A percentile compares a stretch with the other conserved stretches of the same genome.
Evolutionary conservation across 352 stramenopile genomes (phyloP).

Genomic region (Thraustochytrium striatum): DNA sequence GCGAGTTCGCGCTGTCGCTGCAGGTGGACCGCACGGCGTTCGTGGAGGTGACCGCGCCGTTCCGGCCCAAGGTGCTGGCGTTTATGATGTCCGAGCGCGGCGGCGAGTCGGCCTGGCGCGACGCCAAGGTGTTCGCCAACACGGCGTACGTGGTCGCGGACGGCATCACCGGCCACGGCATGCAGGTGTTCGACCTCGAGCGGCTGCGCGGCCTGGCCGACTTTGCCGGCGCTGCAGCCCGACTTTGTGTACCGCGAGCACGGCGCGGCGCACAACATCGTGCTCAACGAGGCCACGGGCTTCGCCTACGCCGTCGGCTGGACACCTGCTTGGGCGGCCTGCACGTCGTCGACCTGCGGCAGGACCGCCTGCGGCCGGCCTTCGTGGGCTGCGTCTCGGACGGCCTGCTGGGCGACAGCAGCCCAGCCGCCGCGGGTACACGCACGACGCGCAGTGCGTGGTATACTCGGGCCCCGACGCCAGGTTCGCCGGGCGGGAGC

Average conservation of each 20-base stretch:
- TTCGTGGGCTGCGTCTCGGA: conserved; percentile 40
- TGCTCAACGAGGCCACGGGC: conserved; percentile 48
- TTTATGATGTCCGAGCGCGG: too few relatives aligned
- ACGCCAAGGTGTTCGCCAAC: conserved; percentile 54
- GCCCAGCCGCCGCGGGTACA: too few relatives aligned
- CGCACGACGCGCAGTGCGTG: conserved; percentile 55
- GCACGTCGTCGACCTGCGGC: conserved; percentile 51
- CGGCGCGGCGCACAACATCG: conserved; percentile 53
- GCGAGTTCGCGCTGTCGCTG: background rate
- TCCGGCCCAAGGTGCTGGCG: background rate
- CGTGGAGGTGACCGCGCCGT: background rate
- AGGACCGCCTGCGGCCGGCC: background rate
- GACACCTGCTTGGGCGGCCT: conserved; percentile 48
- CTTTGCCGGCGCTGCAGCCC: background rate
- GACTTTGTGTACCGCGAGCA: background rate
- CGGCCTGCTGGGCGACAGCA: too few relatives aligned
- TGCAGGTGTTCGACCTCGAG: conserved; percentile 56
- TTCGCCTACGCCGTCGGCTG: conserved; percentile 43
- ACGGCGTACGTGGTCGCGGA: too few relatives aligned
- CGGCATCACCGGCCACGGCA: conserved; percentile 33
- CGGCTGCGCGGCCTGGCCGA: conserved; percentile 18
- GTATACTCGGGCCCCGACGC: conserved; percentile 52
- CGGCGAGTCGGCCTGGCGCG: too few relatives aligned
- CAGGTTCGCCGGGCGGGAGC: conserved; percentile 19
- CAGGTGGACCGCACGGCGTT: background rate